Conservation (phyloP, 768 basidiomycete genomes). For the Astraeus odoratus region DNA sequence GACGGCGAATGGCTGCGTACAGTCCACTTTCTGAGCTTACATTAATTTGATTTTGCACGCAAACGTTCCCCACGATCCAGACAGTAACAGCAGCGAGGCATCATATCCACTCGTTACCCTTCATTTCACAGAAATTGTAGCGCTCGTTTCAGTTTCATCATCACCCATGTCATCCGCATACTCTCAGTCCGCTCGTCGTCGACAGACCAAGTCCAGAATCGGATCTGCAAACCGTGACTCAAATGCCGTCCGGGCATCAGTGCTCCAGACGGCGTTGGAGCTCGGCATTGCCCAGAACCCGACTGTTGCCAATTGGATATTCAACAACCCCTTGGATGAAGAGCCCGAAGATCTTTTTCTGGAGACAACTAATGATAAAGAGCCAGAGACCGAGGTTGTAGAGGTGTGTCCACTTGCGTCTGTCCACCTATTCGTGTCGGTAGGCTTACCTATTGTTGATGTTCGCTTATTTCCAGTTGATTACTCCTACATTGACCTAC, state of each 20-base stretch:
- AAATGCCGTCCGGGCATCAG: constrained; percentile 59
- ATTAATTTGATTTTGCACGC: constrained; percentile 9
- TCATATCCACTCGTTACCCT: constrained; percentile 1
- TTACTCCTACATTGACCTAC: constrained; percentile 32
- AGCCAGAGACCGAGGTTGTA: constrained; percentile 11
- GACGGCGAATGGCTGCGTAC: constrained; percentile 16
- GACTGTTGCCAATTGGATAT: constrained; percentile 66
- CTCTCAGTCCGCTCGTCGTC: constrained; percentile 18
- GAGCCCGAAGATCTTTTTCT: constrained; percentile 42
- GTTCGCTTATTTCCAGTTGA: constrained; percentile 11
- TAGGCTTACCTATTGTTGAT: constrained; percentile 6
- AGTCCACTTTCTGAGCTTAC: constrained; percentile 9
- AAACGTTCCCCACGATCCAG: constrained; percentile 2
- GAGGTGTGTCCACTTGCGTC: constrained; percentile 23
- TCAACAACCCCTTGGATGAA: constrained; percentile 51
- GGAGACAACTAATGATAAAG: constrained; percentile 5
- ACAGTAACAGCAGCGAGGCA: constrained; percentile 1
- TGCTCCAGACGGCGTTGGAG: constrained; percentile 65
- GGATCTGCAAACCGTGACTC: constrained; percentile 38
- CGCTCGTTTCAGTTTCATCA: constrained; percentile 14
- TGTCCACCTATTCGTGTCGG: not conserved
- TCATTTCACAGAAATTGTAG: constrained; percentile 2
- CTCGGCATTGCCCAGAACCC: constrained; percentile 56
- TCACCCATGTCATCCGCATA: constrained; percentile 16
- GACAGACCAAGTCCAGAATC: constrained; percentile 17